Conservation (phyloP, 1,284 basidiomycete species). For the Sanghuangporus weigelae region DNA sequence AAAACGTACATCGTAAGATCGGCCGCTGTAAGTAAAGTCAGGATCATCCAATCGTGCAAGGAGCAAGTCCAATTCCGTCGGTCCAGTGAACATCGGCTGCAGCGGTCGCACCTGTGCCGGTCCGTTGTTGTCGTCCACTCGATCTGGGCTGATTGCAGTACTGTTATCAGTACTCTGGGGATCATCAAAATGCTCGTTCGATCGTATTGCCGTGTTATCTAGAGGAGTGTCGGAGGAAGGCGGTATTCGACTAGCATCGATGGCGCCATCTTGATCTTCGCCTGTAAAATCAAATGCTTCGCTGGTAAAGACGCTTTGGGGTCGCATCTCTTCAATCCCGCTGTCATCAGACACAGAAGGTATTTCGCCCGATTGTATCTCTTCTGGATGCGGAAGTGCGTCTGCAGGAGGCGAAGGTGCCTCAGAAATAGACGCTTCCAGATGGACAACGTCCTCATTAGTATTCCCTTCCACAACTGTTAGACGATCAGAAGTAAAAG, state of each 20-base stretch:
- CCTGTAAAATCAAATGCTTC: background rate
- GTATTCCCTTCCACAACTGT: background rate
- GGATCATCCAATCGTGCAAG: conserved; percentile 13
- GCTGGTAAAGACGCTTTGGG: too few relatives aligned
- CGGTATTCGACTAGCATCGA: background rate
- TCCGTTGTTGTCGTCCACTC: background rate
- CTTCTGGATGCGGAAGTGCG: too few relatives aligned
- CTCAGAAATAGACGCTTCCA: background rate
- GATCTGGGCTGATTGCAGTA: background rate
- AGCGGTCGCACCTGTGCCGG: background rate
- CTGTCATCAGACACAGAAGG: too few relatives aligned
- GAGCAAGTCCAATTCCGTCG: conserved; percentile 9
- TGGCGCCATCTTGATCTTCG: background rate
- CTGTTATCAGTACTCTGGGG: too few relatives aligned
- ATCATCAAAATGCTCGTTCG: background rate
- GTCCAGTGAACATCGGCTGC: conserved; percentile 9
- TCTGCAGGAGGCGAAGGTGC: background rate
- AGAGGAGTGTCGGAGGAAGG: background rate
- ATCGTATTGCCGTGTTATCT: background rate
- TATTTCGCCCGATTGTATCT: too few relatives aligned
- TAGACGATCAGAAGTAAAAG: too few relatives aligned
- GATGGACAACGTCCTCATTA: background rate
- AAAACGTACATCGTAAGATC: conserved; percentile 8
- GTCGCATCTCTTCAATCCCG: too few relatives aligned
- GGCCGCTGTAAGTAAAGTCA: conserved; percentile 4